Evolutionary conservation across 108 stramenopile species (phyloP).

Genomic region (Chaetoceros muelleri): DNA sequence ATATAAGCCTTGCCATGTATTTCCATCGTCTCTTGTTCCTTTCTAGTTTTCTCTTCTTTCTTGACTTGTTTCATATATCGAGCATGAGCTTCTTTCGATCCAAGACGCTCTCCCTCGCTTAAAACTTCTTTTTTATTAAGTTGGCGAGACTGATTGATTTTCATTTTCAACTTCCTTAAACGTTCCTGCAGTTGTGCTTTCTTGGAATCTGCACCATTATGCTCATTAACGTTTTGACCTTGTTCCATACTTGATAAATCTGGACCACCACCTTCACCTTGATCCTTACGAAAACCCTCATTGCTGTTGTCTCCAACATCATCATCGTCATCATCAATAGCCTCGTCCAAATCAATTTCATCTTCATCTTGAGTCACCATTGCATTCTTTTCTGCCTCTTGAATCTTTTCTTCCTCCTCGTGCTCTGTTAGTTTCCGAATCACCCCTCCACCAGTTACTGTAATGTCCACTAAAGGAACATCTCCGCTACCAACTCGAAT

Average conservation of each 20-base stretch:
- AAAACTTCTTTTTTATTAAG: constrained; percentile 72
- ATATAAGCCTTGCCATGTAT: constrained; percentile 21
- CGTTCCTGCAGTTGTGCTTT: constrained; percentile 47
- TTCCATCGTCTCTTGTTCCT: constrained; percentile 37
- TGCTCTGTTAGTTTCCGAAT: constrained; percentile 13
- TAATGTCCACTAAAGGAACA: constrained; percentile 31
- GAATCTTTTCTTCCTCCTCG: constrained; percentile 10
- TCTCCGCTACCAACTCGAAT: constrained; percentile 41
- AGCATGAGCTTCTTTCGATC: constrained; percentile 45
- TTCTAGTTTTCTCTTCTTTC: constrained; percentile 31
- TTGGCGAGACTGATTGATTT: constrained; percentile 83
- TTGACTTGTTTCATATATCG: constrained; percentile 47
- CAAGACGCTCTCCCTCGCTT: constrained; percentile 63
- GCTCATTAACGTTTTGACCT: constrained; percentile 20
- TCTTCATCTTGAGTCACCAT: constrained; percentile 17
- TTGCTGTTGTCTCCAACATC: constrained; percentile 5
- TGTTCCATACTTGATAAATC: constrained; percentile 7
- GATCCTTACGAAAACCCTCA: constrained; percentile 20
- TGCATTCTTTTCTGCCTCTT: constrained; percentile 7
- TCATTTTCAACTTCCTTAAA: constrained; percentile 58
- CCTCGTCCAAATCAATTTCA: constrained; percentile 35
- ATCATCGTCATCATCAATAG: constrained; percentile 14
- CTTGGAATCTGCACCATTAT: constrained; percentile 17
- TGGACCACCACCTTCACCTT: constrained; percentile 13
- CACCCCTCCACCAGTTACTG: constrained; percentile 51